Conservation (phyloP, 768 basidiomycete species). For the Boletus patriciae region DNA sequence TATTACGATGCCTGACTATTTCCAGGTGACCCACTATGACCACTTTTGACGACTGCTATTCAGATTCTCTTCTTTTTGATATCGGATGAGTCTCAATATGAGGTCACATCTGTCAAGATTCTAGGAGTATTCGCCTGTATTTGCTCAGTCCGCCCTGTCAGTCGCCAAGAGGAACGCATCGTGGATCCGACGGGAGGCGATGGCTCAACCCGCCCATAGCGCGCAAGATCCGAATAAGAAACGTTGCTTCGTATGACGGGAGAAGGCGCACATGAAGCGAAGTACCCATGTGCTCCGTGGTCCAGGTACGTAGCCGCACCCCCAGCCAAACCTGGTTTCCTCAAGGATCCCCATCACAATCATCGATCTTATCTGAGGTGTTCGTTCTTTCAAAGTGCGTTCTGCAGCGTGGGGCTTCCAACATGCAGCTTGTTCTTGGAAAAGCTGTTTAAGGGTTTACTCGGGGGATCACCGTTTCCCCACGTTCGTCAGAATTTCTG, state of each 20-base stretch:
- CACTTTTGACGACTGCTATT: not conserved
- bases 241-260: not conserved
- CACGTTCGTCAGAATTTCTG: not conserved
- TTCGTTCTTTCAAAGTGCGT: not conserved
- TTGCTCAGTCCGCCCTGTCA: not conserved
- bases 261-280: not conserved
- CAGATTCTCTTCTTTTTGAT: not conserved
- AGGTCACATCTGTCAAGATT: not conserved
- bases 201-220: too few relatives aligned
- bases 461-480: not conserved
- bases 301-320: not conserved
- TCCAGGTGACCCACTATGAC: not conserved
- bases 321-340: not conserved
- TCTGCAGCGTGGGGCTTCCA: not conserved
- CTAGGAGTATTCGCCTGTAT: not conserved
- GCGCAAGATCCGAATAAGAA: not conserved
- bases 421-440: not conserved
- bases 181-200: too few relatives aligned
- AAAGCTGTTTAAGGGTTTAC: not conserved
- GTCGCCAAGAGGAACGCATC: not conserved
- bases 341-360: not conserved
- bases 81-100: too few relatives aligned
- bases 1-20: not conserved
- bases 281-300: not conserved
- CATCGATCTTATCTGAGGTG: not conserved